Base-by-base conservation (phyloP, 1,139 yeast genomes). In the Geotrichum siamense region DNA sequence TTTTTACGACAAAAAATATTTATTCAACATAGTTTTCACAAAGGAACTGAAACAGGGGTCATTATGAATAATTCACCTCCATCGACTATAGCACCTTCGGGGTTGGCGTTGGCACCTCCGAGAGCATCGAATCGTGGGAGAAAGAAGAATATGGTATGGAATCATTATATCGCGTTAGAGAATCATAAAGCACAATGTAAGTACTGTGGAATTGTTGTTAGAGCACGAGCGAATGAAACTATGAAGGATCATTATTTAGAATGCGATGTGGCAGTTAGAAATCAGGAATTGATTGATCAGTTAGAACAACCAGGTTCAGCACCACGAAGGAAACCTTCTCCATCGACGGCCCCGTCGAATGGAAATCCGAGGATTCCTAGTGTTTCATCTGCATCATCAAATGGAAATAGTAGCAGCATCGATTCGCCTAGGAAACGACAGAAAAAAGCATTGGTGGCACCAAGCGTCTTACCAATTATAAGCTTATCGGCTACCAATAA, bases 121-220 rank as follows among this genome's bases (percentile, higher is more conserved):
- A 19, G 19, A 19, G 19, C 37, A 5, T 21, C 37, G 20, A 39
- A 33, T 13, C 32, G 43, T 15, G 43, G 43, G 8, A 29, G 43
- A 25, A 39, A 39, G 15, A 35, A 36, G 12, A 35, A 39, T 27
- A 32, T 35, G n/a, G 38, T 39, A 6, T 39, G 43, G 43, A 36
- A 32, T 10, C 43, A 39, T 17, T 39, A 16, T 25, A 20, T 22
- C 21, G 36, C 36, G 27, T 27, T 39, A 6, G 43, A 39, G 17
- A 33, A 33, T 20, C 38, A 32, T 26, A 39, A 39, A 13, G 43
- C 43, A 9, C 43, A 39, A 27, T 39, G 43, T 33, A 39, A 39
- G 15, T 39, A 39, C 21, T 39, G 43, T 21, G 21, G 30, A 6
- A 33, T 26, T 12, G 33, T 33, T 16, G 43, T 39, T 2, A 15